phyloP scores from a whole-genome alignment of 2,329 filamentous ascomycete species.

The Calcarisporium arbuscula region DNA sequence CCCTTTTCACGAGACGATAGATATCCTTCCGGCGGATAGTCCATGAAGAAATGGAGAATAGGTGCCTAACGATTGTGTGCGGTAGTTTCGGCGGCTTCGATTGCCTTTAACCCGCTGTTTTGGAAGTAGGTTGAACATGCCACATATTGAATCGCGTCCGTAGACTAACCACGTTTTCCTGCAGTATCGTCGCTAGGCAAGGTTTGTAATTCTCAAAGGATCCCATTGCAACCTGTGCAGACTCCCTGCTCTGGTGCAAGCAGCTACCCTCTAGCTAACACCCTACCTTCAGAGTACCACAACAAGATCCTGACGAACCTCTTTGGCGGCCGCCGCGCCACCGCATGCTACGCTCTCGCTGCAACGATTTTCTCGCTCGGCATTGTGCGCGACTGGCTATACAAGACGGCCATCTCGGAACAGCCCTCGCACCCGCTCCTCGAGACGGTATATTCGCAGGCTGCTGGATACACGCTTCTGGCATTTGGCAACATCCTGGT shows the following conservation, averaged over 20 bases:
- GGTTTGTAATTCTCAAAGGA: slow-evolving; percentile 43
- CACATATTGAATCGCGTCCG: not conserved
- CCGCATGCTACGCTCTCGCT: slow-evolving; percentile 86
- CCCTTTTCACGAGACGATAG: not conserved
- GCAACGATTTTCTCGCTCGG: slow-evolving; percentile 86
- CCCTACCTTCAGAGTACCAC: slow-evolving; percentile 65
- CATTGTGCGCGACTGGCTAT: slow-evolving; percentile 79
- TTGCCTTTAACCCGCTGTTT: slow-evolving; percentile 96
- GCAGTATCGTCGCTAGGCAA: slow-evolving; percentile 74
- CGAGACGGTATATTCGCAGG: slow-evolving; percentile 50
- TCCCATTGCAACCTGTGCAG: no score
- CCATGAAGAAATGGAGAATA: slow-evolving; percentile 4
- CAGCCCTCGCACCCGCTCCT: slow-evolving; percentile 72
- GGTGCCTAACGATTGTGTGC: slow-evolving; percentile 1
- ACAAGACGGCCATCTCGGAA: slow-evolving; percentile 73
- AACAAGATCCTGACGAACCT: slow-evolving; percentile 83
- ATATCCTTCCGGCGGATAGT: no score
- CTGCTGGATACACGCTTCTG: slow-evolving; percentile 66
- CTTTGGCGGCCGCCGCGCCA: slow-evolving; percentile 69
- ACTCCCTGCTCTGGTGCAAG: no score
- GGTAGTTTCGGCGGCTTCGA: slow-evolving; percentile 70
- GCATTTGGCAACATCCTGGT: slow-evolving; percentile 76
- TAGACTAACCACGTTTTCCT: slow-evolving; percentile 24
- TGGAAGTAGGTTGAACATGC: slow-evolving; percentile 74
- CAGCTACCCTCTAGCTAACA: slow-evolving; percentile 11